Evolutionary conservation across 768 basidiomycete species (phyloP), one percentile per base, ranked within the genome.

Genomic region (Amanita thiersii): DNA sequence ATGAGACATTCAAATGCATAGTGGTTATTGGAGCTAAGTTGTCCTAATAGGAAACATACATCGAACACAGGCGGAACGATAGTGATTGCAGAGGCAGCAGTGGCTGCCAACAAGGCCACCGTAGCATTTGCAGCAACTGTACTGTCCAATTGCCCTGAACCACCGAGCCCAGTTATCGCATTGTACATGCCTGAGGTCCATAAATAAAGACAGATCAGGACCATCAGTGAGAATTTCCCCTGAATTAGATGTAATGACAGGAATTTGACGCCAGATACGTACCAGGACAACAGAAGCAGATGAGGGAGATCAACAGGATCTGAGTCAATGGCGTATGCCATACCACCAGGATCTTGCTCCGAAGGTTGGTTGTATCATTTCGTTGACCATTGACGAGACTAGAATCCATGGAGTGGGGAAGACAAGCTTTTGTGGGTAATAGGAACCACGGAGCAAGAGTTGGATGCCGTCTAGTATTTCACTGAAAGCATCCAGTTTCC

Each of bases 281-380:
- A 55, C 57, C 57, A 35, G 57, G 57, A 30, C 57, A 58, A 31
- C 56, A 56, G 39, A 58, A 56, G 21, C 57, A 58, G 8, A 58
- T 47, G 23, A 56, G 12, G 4, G 57, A 56, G 24, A 58, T 52
- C 10, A 58, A 44, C n/a, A 56, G 9, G 28, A 58, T 56, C 43
- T 58, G 57, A 10, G 54, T 54, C 45, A 54, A 47, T 18, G 57
- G 56, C 20, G 38, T 52, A 34, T 44, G 41, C 53, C 54, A 58
- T 44, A 51, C 39, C n/a, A n/a, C n/a, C n/a, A n/a, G n/a, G n/a
- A n/a, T n/a, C n/a, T n/a, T n/a, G n/a, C n/a, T n/a, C n/a, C n/a
- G n/a, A n/a, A n/a, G n/a, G n/a, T n/a, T n/a, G n/a, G n/a, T n/a
- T n/a, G n/a, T n/a, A n/a, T n/a, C n/a, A n/a, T n/a, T n/a, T n/a